Evolutionary conservation across 1,284 basidiomycete genomes (phyloP).

Genomic region (Laetiporus sulphureus): DNA sequence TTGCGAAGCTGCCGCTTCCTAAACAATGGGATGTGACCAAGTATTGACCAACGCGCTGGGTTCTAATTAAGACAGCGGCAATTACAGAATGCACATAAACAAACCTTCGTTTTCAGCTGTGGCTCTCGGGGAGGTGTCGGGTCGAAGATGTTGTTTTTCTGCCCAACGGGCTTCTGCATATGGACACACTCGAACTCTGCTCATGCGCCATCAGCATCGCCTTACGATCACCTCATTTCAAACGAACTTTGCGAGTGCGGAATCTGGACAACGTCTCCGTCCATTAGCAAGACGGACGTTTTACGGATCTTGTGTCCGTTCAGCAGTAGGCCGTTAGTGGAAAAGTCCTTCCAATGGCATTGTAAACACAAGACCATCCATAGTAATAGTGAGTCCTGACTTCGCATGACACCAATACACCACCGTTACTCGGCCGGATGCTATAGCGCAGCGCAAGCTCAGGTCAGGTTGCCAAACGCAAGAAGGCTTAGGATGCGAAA

Average conservation of each 20-base stretch:
- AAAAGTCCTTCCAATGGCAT: constrained; percentile 49
- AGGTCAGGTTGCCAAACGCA: neutral
- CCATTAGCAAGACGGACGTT: constrained; percentile 61
- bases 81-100: constrained; percentile 3
- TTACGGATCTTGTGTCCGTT: constrained; percentile 65
- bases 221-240: neutral
- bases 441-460: constrained; percentile 26
- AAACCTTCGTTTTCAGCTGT: constrained; percentile 40
- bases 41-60: constrained; percentile 53
- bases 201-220: constrained; percentile 1
- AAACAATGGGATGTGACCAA: constrained; percentile 68
- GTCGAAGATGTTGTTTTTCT: constrained; percentile 52
- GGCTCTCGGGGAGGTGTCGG: constrained; percentile 49
- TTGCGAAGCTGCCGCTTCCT: constrained; percentile 76
- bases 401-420: constrained; percentile 70
- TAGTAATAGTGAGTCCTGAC: constrained; percentile 30
- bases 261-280: constrained; percentile 64
- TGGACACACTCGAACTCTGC: constrained; percentile 64
- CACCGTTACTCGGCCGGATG: constrained; percentile 62
- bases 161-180: constrained; percentile 42
- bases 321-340: constrained; percentile 69
- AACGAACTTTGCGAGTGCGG: constrained; percentile 53
- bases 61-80: constrained; percentile 3
- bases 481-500: constrained; percentile 8
- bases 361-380: neutral